Percentiles rank a stretch among this genome's conserved stretches.
These are phyloP conservation scores for Fraxinus xanthoxyloides DNA, from an alignment of 305 asterid species.

Conservation along the genomic window DNA sequence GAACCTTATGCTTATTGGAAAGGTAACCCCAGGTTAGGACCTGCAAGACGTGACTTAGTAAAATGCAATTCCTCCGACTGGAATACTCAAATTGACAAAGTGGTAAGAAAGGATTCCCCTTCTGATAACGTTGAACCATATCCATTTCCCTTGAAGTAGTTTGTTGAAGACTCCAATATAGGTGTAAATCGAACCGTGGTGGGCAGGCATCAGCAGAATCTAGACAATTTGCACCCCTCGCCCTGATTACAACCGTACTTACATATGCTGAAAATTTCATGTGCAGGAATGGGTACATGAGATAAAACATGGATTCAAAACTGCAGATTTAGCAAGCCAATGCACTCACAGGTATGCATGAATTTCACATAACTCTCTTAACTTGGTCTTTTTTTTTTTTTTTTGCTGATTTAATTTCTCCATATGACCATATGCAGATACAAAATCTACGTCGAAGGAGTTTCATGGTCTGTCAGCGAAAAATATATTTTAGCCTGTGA, in stretches of 20 bases:
- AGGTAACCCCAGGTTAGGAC: conserved; percentile 44
- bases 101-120: conserved; percentile 40
- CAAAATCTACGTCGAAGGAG: conserved; percentile 80
- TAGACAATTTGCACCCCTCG: background rate
- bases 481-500: conserved; percentile 85
- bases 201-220: background rate
- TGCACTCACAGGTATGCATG: conserved; percentile 62
- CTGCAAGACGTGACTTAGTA: conserved; percentile 41
- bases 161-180: background rate
- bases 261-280: background rate
- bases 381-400: background rate
- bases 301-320: conserved; percentile 51
- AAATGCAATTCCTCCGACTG: conserved; percentile 59
- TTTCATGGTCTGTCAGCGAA: conserved; percentile 83
- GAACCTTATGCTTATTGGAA: conserved; percentile 86
- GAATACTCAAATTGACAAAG: conserved; percentile 50
- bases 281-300: conserved; percentile 63
- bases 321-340: conserved; percentile 57
- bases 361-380: background rate
- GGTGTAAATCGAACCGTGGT: background rate
- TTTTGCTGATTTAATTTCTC: background rate
- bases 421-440: conserved; percentile 45
- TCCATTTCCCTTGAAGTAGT: background rate
- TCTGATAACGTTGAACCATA: background rate
- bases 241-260: background rate